phyloP scores from a whole-genome alignment of 306 rosid species.

The Vicia sativa region DNA sequence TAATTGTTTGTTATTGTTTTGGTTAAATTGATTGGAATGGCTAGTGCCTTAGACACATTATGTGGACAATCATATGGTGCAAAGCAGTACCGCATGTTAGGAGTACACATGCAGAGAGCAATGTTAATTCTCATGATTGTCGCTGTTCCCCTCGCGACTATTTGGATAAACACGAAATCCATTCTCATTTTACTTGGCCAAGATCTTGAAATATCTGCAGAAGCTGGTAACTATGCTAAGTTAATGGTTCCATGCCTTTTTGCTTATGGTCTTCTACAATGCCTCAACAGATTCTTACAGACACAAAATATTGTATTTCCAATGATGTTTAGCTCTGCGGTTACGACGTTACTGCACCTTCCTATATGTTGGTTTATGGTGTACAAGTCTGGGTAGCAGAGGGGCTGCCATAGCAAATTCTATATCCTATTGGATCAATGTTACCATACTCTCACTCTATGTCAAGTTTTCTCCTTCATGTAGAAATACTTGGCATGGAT shows the following conservation, averaged over 20 bases:
- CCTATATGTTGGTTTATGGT: constrained; percentile 63
- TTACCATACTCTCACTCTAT: constrained; percentile 52
- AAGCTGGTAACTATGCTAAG: constrained; percentile 63
- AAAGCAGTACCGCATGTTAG: constrained; percentile 64
- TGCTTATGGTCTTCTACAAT: constrained; percentile 63
- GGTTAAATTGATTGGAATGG: constrained; percentile 59
- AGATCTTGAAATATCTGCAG: constrained; percentile 56
- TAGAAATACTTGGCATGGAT: constrained; percentile 60
- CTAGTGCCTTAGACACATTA: constrained; percentile 73
- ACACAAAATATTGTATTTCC: constrained; percentile 71
- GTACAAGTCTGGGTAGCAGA: constrained; percentile 54
- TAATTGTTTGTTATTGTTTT: no score
- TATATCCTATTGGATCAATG: constrained; percentile 70
- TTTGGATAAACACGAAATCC: constrained; percentile 57
- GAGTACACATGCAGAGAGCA: constrained; percentile 72
- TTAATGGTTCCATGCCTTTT: constrained; percentile 57
- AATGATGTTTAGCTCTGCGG: constrained; percentile 57
- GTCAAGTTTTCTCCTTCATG: constrained; percentile 71
- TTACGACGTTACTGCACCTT: constrained; percentile 53
- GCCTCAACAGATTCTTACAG: constrained; percentile 65
- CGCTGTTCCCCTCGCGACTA: constrained; percentile 54
- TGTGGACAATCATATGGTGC: constrained; percentile 81
- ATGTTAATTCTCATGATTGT: constrained; percentile 56
- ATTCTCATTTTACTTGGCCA: constrained; percentile 60
- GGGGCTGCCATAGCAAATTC: constrained; percentile 71